Base-by-base conservation (phyloP, 1,284 basidiomycete genomes). In the Cryptococcus jaspeensis region DNA sequence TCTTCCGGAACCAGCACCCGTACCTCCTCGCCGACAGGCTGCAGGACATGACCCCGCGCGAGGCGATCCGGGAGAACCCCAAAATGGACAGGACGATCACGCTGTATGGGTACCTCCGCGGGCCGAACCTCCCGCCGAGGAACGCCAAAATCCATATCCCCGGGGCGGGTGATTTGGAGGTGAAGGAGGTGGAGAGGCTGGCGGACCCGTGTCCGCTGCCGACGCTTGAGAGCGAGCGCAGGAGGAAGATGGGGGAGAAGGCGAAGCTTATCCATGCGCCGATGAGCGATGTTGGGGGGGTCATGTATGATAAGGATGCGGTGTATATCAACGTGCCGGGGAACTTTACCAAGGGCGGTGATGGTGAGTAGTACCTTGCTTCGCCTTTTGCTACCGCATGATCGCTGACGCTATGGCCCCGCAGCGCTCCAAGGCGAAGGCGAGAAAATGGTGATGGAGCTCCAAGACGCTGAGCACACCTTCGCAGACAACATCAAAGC, bases 281-380 rank as follows among this genome's bases (percentile, higher is more conserved):
- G 1, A 98, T 99, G 95, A 95, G 91, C 73, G 95, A 97, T 70
- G 89, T 98, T 2, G 95, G 95, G 20, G 96, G 95, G 8, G 86
- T 99, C 59, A 87, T 92, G 80, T 98, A 96, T 72, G 96, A 99
- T 81, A 98, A 98, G 77, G 96, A 99, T 70, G 92, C 94, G 0
- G 94, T 99, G 2, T 99, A 92, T 81, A 89, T 99, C 66, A 98
- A 97, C 71, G 94, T 98, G 3, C 90, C 92, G 3, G 96, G 96
- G 1, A 93, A 84, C 70, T 99, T 99, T 70, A 88, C 90, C 5
- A 82, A 87, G 56, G 74, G 78, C 47, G 76, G 76, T 42, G 76
- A 75, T 49, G 78, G 76, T 55, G 74, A 77, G 55, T 76, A 15
- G 41, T n/a, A n/a, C 44, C 37, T 35, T 11, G 6, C 13, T 23